Conservation (phyloP, 345 rosid genomes). For the Corymbia maculata region DNA sequence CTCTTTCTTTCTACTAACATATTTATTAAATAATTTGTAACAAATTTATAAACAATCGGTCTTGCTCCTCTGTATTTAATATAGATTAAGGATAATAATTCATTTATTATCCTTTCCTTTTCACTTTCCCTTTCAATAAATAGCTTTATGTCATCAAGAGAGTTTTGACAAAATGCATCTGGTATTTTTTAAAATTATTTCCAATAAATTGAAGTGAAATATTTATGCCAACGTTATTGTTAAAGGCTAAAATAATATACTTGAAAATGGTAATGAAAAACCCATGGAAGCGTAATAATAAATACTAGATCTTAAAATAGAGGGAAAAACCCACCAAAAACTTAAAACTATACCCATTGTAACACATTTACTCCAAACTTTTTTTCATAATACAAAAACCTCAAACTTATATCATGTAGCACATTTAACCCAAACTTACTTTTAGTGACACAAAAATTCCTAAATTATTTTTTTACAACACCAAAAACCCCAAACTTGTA, state of each 20-base stretch:
- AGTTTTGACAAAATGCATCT: neutral
- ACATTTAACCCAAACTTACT: too few species aligned
- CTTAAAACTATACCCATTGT: too few species aligned
- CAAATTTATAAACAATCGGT: neutral
- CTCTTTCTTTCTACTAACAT: neutral
- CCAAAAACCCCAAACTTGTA: too few species aligned
- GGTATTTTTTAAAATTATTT: neutral
- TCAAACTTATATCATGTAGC: too few species aligned
- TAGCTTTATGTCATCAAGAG: neutral
- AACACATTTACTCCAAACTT: too few species aligned
- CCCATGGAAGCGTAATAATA: neutral
- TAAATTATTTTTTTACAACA: too few species aligned
- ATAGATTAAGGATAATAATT: neutral
- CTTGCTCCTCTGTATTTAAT: neutral
- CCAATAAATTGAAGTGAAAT: neutral
- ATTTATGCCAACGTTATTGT: neutral
- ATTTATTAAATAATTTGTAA: neutral
- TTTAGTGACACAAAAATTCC: too few species aligned
- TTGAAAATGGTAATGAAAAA: neutral
- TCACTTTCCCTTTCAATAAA: neutral
- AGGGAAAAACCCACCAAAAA: too few species aligned
- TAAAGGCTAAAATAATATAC: neutral
- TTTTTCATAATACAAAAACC: too few species aligned
- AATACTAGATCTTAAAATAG: neutral
- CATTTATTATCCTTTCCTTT: neutral